Conservation (phyloP, 192 early-diverging fungal species). For the Umbelopsis vinacea region DNA sequence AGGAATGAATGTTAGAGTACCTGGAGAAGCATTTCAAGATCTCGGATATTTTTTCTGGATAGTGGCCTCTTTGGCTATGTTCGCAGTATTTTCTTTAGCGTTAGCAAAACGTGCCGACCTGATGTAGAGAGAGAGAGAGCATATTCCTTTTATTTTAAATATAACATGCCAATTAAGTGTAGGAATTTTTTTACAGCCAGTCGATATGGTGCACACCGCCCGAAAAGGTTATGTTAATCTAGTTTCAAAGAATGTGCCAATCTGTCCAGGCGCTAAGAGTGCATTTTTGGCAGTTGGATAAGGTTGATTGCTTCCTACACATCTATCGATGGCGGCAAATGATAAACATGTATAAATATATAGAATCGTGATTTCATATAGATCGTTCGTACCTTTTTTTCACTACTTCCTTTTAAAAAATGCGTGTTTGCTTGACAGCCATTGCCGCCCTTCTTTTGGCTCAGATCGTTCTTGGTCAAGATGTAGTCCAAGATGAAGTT, state of each 20-base stretch:
- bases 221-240: background rate
- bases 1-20: conserved; percentile 69
- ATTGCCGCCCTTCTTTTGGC: conserved; percentile 17
- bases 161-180: background rate
- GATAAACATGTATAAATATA: conserved; percentile 8
- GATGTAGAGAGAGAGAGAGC: background rate
- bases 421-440: conserved; percentile 18
- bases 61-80: conserved; percentile 39
- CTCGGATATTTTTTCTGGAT: conserved; percentile 65
- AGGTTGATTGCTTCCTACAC: too few species aligned
- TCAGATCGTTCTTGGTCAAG: background rate
- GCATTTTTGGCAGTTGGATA: too few species aligned
- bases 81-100: conserved; percentile 19
- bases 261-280: too few species aligned
- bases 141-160: conserved; percentile 16
- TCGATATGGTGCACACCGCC: background rate
- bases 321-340: background rate
- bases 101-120: conserved; percentile 30
- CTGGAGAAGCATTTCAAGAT: conserved; percentile 53
- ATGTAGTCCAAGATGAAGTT: background rate
- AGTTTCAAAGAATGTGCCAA: background rate
- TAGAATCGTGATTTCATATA: background rate
- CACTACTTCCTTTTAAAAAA: background rate
- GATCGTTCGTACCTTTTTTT: background rate
- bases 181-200: background rate